Percentiles rank a stretch among this genome's conserved stretches.
Conservation (phyloP, 2,329 filamentous ascomycete species). For the Microdochium nivale region DNA sequence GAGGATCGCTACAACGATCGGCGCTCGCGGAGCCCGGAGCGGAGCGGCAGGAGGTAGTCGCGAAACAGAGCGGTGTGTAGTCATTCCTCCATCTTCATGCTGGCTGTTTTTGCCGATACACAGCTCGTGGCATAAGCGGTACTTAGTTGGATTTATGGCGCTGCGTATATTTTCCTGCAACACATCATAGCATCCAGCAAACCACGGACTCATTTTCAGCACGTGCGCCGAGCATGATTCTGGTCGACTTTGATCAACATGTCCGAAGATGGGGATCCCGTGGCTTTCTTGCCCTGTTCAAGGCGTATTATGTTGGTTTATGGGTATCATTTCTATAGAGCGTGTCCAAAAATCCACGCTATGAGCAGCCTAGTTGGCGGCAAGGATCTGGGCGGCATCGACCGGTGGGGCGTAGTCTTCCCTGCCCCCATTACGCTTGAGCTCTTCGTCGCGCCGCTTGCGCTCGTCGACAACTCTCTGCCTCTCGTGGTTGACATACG, state of each 20-base stretch:
- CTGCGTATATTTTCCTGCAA: no score
- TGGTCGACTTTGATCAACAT: no score
- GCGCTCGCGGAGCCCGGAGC: neutral
- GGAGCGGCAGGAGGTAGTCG: neutral
- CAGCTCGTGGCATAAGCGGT: no score
- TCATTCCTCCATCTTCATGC: neutral
- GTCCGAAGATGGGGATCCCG: no score
- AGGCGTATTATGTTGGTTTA: slow-evolving; percentile 8
- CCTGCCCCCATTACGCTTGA: slow-evolving; percentile 33
- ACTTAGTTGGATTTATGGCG: no score
- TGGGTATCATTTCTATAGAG: slow-evolving; percentile 15
- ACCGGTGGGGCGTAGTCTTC: slow-evolving; percentile 36
- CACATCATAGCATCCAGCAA: no score
- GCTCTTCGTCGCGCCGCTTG: slow-evolving; percentile 32
- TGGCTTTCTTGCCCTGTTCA: no score
- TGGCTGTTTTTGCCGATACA: no score
- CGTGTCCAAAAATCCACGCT: slow-evolving; percentile 2
- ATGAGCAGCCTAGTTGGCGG: slow-evolving; percentile 36
- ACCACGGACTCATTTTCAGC: no score
- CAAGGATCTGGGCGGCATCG: slow-evolving; percentile 48
- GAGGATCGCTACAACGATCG: neutral
- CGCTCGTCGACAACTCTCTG: slow-evolving; percentile 35
- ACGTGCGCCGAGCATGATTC: no score
- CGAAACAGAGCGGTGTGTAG: neutral
- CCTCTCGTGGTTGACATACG: slow-evolving; percentile 43